Evolutionary conservation across 1,139 yeast species (phyloP), one percentile per base, ranked within the genome.

Genomic region (Blastobotrys capitulatus): DNA sequence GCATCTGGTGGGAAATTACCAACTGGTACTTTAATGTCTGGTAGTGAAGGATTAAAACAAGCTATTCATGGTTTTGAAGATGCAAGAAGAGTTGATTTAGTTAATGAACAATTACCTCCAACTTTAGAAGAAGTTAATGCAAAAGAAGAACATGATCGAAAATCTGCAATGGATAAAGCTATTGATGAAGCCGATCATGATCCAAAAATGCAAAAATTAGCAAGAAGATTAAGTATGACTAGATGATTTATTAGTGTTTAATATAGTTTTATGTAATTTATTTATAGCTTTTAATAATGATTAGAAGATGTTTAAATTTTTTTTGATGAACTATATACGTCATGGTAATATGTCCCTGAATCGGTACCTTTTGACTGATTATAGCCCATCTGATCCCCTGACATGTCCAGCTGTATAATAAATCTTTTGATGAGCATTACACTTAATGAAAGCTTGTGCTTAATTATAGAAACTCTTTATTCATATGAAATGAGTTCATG

Each of bases 61-160:
- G 85, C 88, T 13, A 77, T 92, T 48, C 70, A 74, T 31, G 74
- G 86, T 10, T 92, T 92, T 62, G 96, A 88, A 62, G 95, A 85
- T 49, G 97, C 97, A 1, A 76, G 83, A 56, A 70, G 71, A 57
- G 94, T 92, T 2, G 98, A 92, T 70, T 67, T 85, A 58, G 76
- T 74, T 40, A 92, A 92, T 66, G 98, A 92, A 69, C 85, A 87
- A 38, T 67, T 92, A 61, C 98, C 98, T 2, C 97, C 97, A n/a
- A 66, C 81, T 2, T 68, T 72, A 7, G 86, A 80, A 51, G 86
- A 84, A 59, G 64, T 76, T 36, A 70, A 70, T 41, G 69, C 67
- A 53, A 65, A 67, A 42, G 80, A 79, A 54, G 70, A 72, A 50
- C 75, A 76, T 56, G 65, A 70, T 49, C 70, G 75, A 44, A 66